Evolutionary conservation across 2,329 filamentous ascomycete genomes (phyloP), one percentile per base, ranked within the genome.

Genomic region (Torrubiellomyces zombiae): DNA sequence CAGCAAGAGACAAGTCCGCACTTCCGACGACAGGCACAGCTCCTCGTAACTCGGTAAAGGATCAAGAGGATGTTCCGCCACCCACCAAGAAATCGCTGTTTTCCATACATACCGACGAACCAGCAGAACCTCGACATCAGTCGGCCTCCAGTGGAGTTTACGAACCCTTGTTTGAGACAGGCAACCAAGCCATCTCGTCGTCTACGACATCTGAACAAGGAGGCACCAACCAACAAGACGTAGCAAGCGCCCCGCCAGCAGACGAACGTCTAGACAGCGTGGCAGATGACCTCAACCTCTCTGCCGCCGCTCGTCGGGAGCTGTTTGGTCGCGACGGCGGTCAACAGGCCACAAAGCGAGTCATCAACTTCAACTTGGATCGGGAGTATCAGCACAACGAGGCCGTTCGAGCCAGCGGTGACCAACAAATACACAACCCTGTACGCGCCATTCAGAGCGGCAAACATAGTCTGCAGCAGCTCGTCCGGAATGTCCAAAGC

Each of bases 291-390:
- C 64, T 94, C 19, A 78, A 89, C 34, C 68, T 94, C 9, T 79
- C 81, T 4, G 67, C 72, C 5, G 63, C 78, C 0, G 75, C 81
- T 35, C 66, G 75, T 20, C 74, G 86, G 20, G 83, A 91, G 44
- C 67, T 95, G 4, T 86, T 95, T 43, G 86, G 86, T 2, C 76
- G 85, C 5, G 48, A 50, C 13, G 61, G 61, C 13, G 42, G 46
- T 21, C 45, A 45, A 16, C 43, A 43, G 20, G 38, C 42, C 10
- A 40, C 47, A 6, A 56, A 66, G n/a, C 73, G 67, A 21, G 64
- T 93, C 18, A 64, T 85, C 34, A 83, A 77, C 41, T 93, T 94
- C 63, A 81, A 92, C 53, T 85, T 82, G 35, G 82, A 91, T 45
- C 56, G 60, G 29, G 85, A 94, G 53, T 95, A 95, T 48, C 67